phyloP scores from a whole-genome alignment of 192 early-diverging fungal species.

The Kickxella alabastrina region DNA sequence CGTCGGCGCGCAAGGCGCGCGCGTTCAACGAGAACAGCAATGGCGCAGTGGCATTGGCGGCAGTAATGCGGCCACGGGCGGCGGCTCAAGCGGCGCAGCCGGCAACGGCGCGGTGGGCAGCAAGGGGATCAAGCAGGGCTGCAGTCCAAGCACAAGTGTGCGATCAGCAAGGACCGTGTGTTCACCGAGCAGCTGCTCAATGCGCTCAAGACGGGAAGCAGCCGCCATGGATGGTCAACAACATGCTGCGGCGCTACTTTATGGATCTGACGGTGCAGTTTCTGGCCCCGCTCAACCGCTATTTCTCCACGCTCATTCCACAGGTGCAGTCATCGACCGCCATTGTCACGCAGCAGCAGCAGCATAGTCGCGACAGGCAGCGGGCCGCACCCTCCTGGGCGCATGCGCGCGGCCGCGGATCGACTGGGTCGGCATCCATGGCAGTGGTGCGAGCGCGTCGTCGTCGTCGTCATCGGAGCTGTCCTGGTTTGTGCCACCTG shows the following conservation, averaged over 20 bases:
- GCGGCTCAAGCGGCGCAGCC: not conserved
- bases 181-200: conserved; percentile 75
- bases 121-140: conserved; percentile 27
- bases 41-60: conserved; percentile 7
- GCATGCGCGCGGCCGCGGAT: not conserved
- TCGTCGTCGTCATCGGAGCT: conserved; percentile 5
- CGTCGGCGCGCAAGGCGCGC: conserved; percentile 10
- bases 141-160: conserved; percentile 64
- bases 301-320: conserved; percentile 86
- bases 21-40: conserved; percentile 7
- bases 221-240: conserved; percentile 77
- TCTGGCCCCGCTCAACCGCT: conserved; percentile 89
- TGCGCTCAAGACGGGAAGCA: conserved; percentile 67
- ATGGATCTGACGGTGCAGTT: conserved; percentile 91
- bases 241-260: conserved; percentile 88
- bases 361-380: not conserved
- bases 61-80: not conserved
- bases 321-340: conserved; percentile 49
- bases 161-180: conserved; percentile 75
- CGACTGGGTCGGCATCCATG: conserved; percentile 15
- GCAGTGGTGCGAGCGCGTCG: not conserved
- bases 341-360: conserved; percentile 14
- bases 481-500: conserved; percentile 34
- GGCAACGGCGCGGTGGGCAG: not conserved
- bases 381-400: not conserved